Evolutionary conservation across 2,329 filamentous ascomycete species (phyloP).

Genomic region (Xylariaceae sp.): DNA sequence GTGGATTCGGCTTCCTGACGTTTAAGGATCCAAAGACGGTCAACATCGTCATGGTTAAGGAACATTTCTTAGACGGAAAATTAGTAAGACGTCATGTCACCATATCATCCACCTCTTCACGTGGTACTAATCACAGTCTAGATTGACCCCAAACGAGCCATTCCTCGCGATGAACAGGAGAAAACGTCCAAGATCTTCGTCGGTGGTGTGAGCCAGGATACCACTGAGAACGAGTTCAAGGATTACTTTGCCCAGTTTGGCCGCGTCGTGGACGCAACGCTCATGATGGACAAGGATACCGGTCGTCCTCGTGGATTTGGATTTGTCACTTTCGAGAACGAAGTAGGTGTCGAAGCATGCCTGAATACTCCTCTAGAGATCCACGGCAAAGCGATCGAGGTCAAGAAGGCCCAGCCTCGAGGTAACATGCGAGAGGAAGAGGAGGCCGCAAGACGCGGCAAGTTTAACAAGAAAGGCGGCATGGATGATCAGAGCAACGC

Average conservation of each 20-base stretch:
- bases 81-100: constrained; percentile 64
- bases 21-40: constrained; percentile 98
- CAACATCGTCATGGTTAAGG: constrained; percentile 99
- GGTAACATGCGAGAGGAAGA: constrained; percentile 94
- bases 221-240: constrained; percentile 92
- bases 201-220: constrained; percentile 94
- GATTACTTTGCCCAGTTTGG: constrained; percentile 97
- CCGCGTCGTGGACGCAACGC: constrained; percentile 90
- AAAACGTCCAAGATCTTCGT: constrained; percentile 99
- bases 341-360: constrained; percentile 89
- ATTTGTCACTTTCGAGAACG: constrained; percentile 97
- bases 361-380: constrained; percentile 84
- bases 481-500: constrained; percentile 37
- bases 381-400: constrained; percentile 92
- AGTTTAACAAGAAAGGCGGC: constrained; percentile 54
- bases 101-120: background rate
- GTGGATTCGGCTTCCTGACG: constrained; percentile 95
- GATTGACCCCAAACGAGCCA: constrained; percentile 98
- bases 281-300: constrained; percentile 99
- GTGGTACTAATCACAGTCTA: constrained; percentile 38
- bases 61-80: constrained; percentile 96
- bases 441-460: constrained; percentile 61
- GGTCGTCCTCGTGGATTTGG: constrained; percentile 95
- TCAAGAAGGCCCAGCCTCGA: constrained; percentile 94
- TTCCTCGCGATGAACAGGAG: constrained; percentile 95